Evolutionary conservation across 345 rosid genomes (phyloP).

Genomic region (Eucalyptus shirleyi): DNA sequence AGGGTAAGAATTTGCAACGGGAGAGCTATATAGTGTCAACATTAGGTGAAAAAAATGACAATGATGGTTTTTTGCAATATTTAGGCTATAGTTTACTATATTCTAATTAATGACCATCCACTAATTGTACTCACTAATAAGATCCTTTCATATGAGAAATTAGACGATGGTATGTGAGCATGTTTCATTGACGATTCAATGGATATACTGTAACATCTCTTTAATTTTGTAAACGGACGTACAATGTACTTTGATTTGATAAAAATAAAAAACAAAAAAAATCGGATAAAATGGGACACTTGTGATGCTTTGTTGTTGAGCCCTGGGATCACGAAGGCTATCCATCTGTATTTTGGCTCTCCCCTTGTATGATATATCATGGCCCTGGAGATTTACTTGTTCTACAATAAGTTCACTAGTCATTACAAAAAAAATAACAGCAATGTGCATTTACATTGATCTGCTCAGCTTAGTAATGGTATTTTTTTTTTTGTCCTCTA

Average conservation of each 20-base stretch:
- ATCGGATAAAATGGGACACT: background rate
- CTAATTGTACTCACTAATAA: background rate
- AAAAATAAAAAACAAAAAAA: accelerated
- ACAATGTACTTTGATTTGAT: background rate
- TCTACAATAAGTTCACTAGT: background rate
- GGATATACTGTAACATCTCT: background rate
- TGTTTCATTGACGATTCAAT: background rate
- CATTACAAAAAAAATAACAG: background rate
- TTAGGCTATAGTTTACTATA: background rate
- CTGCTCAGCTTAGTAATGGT: background rate
- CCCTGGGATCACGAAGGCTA: too few relatives aligned
- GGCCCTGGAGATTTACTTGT: background rate
- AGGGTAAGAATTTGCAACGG: too few relatives aligned
- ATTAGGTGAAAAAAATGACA: background rate
- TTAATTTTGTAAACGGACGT: background rate
- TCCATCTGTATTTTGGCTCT: too few relatives aligned
- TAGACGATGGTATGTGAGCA: background rate
- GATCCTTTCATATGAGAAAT: background rate
- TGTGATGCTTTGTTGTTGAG: background rate
- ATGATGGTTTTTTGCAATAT: background rate
- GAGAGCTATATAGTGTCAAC: too few relatives aligned
- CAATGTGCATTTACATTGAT: background rate
- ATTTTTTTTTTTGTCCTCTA: background rate
- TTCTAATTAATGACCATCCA: background rate
- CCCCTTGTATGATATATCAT: background rate